Conservation (phyloP, 2,329 filamentous ascomycete genomes). For the Teratosphaeria nubilosa region DNA sequence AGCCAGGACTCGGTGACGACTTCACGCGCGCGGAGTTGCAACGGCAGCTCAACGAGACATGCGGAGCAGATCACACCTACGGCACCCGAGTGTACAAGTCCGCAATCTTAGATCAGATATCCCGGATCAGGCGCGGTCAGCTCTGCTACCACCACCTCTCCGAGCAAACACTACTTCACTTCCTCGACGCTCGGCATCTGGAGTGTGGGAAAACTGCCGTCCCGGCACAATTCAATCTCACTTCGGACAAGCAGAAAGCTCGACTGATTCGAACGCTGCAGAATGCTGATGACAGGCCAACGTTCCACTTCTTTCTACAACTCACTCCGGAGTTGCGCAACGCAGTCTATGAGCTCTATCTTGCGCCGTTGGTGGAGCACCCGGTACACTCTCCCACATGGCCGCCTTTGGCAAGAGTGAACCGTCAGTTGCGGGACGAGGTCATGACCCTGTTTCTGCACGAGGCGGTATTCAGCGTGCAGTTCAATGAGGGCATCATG, state of each 20-base stretch:
- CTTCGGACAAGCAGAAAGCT: neutral
- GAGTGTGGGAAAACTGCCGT: neutral
- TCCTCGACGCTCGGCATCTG: neutral
- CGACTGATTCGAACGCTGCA: neutral
- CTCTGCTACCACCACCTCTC: neutral
- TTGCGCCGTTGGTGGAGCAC: neutral
- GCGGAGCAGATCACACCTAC: neutral
- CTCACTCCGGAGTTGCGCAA: neutral
- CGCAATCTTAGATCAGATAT: neutral
- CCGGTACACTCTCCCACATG: neutral
- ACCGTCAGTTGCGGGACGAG: neutral
- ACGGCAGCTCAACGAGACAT: neutral
- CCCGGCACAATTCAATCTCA: neutral
- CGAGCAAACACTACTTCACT: neutral
- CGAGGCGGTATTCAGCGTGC: neutral
- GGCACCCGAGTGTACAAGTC: neutral
- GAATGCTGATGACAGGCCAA: neutral
- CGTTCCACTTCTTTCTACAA: neutral
- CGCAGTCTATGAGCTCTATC: neutral
- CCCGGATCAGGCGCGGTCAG: neutral
- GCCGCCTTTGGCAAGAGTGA: neutral
- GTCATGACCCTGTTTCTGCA: neutral
- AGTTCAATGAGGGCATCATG: too few relatives aligned
- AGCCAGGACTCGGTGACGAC: neutral
- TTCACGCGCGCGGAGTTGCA: neutral